Evolutionary conservation across 1,284 basidiomycete species (phyloP).

Genomic region (Pulchroboletus neoregius): DNA sequence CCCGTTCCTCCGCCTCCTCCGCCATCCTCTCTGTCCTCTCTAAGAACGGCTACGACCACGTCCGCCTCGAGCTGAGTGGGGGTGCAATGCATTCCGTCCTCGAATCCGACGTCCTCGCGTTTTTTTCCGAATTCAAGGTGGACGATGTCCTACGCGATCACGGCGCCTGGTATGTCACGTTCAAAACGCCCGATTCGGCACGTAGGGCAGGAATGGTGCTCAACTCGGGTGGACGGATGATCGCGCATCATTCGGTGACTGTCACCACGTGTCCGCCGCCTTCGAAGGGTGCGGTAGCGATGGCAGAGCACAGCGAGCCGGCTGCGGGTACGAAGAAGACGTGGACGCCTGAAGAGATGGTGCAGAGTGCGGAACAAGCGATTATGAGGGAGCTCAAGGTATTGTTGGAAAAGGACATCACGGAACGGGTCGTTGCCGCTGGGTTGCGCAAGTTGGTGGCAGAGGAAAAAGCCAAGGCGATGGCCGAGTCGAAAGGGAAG

Average conservation of each 20-base stretch:
- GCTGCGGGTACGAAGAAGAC: constrained; percentile 36
- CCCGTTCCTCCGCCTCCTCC: constrained; percentile 45
- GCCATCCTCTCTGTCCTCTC: constrained; percentile 52
- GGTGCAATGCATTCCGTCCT: constrained; percentile 48
- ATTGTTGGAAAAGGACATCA: constrained; percentile 66
- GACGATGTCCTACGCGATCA: constrained; percentile 69
- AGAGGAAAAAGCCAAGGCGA: constrained; percentile 45
- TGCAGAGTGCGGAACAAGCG: constrained; percentile 56
- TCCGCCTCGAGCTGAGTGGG: constrained; percentile 52
- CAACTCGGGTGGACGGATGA: constrained; percentile 44
- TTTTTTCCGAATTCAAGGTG: constrained; percentile 61
- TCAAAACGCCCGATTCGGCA: constrained; percentile 54
- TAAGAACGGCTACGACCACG: constrained; percentile 61
- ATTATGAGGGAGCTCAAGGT: constrained; percentile 61
- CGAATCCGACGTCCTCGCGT: constrained; percentile 59
- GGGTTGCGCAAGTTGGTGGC: constrained; percentile 54
- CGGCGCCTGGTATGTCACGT: constrained; percentile 67
- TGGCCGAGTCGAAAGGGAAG: constrained; percentile 46
- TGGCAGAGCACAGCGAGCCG: constrained; percentile 45
- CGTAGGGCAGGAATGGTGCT: constrained; percentile 59
- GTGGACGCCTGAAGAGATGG: constrained; percentile 57
- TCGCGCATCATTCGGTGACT: constrained; percentile 58
- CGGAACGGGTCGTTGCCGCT: constrained; percentile 57
- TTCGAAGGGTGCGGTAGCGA: constrained; percentile 31
- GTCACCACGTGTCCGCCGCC: constrained; percentile 56